A percentile compares a stretch with the other conserved stretches of the same genome.
These are phyloP conservation scores for Pleurotus giganteus DNA, from an alignment of 768 basidiomycete genomes.

Conservation along the genomic window DNA sequence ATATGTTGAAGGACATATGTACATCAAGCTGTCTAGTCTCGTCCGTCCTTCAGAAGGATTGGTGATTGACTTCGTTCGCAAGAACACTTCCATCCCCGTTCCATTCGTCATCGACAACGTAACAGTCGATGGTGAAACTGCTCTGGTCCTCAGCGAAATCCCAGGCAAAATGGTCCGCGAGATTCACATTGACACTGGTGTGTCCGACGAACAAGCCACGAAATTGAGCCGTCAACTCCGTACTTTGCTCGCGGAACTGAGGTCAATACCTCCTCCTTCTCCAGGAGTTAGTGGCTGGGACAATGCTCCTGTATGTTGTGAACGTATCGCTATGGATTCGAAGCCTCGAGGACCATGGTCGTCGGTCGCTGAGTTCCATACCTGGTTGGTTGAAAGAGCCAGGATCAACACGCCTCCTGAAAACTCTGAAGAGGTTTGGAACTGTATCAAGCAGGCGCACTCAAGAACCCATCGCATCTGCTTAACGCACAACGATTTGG, in stretches of 20 bases:
- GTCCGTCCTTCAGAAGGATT: slow-evolving; percentile 12
- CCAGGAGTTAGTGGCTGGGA: not conserved
- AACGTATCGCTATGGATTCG: not conserved
- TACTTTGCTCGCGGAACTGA: slow-evolving; percentile 10
- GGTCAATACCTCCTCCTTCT: slow-evolving; percentile 6
- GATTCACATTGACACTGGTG: slow-evolving; percentile 3
- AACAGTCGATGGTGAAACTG: slow-evolving; percentile 5
- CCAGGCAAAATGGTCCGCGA: slow-evolving; percentile 10
- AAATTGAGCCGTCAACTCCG: slow-evolving; percentile 10
- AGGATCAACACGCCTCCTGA: slow-evolving; percentile 3
- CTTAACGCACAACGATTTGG: slow-evolving; percentile 34
- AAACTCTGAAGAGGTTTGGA: slow-evolving; percentile 6
- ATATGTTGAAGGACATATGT: slow-evolving; percentile 12
- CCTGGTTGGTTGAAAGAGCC: not conserved
- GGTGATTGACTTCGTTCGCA: slow-evolving; percentile 9
- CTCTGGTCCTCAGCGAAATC: slow-evolving; percentile 13
- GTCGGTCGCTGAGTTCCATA: slow-evolving; percentile 12
- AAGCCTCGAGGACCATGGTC: slow-evolving; percentile 12
- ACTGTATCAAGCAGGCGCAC: slow-evolving; percentile 8
- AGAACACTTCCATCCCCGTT: slow-evolving; percentile 12
- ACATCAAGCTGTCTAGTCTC: slow-evolving; percentile 11
- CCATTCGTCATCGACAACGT: slow-evolving; percentile 17
- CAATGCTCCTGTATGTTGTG: not conserved
- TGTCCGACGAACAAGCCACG: slow-evolving; percentile 4
- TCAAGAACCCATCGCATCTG: slow-evolving; percentile 11